These are phyloP conservation scores for Magnusiomyces paraingens DNA, from an alignment of 1,139 yeast species.

Conservation along the genomic window DNA sequence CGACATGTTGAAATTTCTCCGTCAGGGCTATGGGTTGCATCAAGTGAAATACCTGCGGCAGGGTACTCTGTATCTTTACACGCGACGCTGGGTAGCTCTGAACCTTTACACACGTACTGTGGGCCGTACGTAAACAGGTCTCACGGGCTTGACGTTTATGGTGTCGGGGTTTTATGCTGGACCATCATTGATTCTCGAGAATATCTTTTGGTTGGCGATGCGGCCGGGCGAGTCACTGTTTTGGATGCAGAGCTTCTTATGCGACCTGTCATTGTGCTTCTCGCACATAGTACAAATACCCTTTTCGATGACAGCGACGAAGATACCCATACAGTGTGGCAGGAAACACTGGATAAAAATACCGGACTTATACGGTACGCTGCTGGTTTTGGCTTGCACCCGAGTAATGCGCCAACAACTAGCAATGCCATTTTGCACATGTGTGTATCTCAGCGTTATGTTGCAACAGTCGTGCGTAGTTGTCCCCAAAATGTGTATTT, in stretches of 20 bases:
- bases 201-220: neutral
- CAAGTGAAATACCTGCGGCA: neutral
- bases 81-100: neutral
- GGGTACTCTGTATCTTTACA: slow-evolving; percentile 1
- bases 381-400: too few relatives aligned
- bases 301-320: neutral
- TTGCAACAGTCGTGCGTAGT: slow-evolving; percentile 16
- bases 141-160: too few relatives aligned
- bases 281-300: neutral
- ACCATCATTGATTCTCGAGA: neutral
- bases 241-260: neutral
- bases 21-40: neutral
- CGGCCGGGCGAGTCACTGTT: neutral
- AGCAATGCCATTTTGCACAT: neutral
- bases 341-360: too few relatives aligned
- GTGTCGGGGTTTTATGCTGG: neutral
- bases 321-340: neutral
- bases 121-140: neutral
- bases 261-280: neutral
- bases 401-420: too few relatives aligned
- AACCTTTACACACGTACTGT: neutral
- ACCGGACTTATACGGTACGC: too few relatives aligned
- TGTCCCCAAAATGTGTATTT: slow-evolving; percentile 17
- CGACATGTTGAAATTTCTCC: neutral
- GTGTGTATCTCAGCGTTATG: slow-evolving; percentile 10